These are phyloP conservation scores for Polymyxa betae DNA, from an alignment of 208 protist species.

Conservation along the genomic window DNA sequence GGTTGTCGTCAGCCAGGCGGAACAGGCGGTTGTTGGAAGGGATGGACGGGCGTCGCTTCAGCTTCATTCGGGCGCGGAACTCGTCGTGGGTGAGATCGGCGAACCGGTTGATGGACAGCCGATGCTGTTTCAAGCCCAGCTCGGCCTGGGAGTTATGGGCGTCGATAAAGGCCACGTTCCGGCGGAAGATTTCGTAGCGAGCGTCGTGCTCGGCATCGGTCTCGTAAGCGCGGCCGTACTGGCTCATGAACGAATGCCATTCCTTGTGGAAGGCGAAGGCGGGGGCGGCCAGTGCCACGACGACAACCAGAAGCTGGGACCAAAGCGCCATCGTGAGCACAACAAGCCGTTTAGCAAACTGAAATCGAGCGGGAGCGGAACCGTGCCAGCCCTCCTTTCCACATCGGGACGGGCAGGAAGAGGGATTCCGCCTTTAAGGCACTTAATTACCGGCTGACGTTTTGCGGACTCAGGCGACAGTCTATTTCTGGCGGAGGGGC, in stretches of 20 bases:
- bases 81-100: conserved; percentile 58
- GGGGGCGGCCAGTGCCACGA: too few species aligned
- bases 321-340: too few species aligned
- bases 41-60: neutral
- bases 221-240: neutral
- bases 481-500: too few species aligned
- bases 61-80: conserved; percentile 6
- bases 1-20: neutral
- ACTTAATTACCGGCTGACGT: too few species aligned
- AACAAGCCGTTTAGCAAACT: too few species aligned
- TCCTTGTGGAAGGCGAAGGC: too few species aligned
- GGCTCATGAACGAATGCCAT: neutral
- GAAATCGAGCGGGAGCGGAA: too few species aligned
- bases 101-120: conserved; percentile 55
- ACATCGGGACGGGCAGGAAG: too few species aligned
- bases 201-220: neutral
- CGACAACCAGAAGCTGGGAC: too few species aligned
- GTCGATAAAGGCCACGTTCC: conserved; percentile 55
- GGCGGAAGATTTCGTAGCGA: conserved; percentile 58
- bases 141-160: conserved; percentile 8
- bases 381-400: too few species aligned
- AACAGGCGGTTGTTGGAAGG: neutral
- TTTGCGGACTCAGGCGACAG: too few species aligned
- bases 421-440: too few species aligned
- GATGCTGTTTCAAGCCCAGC: neutral